Base-by-base conservation (phyloP, 495 filamentous ascomycete species). In the Aspergillus hancockii region DNA sequence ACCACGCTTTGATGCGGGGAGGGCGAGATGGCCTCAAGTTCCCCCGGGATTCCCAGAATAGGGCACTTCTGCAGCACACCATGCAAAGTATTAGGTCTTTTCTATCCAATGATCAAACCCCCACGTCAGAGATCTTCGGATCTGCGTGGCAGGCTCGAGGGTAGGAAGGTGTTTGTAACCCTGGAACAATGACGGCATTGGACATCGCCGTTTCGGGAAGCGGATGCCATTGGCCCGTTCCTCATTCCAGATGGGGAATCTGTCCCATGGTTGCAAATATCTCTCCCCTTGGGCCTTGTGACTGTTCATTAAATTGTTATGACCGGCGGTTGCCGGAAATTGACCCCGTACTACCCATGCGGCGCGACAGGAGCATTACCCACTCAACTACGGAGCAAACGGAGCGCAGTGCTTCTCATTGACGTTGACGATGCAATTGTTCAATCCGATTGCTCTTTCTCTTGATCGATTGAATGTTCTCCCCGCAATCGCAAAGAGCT, bases 111-210 rank as follows among this genome's bases (percentile, higher is more conserved):
- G 53, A 46, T 40, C 19, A 45, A 30, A 34, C 57, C 65, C 65
- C 65, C 61, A 70, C 68, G 63, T 66, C 68, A 68, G 68, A 38
- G 68, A 70, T 68, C 65, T 63, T 64, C 68, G 40, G 65, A 70
- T 66, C 65, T 59, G 68, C 65, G 50, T 58, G 60, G 54, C 50
- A 54, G 54, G 21, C 41, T 54, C 43, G 41, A 19, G 41, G 19
- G 41, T 14, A 45, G n/a, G 18, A 45, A 45, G 41, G n/a, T 47
- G 19, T 23, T 23, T 52, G 49, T 16, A 58, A 52, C 41, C 60
- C 62, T 61, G 63, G 55, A 63, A 52, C 54, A 47, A 59, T 71
- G 65, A 68, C 65, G 65, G 68, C 67, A 70, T 64, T 38, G 19
- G 49, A 49, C 19, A 41, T 58, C 19, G 47, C 30, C 28, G 23